These are phyloP conservation scores for Colletotrichum chrysophilum DNA, from an alignment of 2,329 filamentous ascomycete genomes.

Conservation along the genomic window DNA sequence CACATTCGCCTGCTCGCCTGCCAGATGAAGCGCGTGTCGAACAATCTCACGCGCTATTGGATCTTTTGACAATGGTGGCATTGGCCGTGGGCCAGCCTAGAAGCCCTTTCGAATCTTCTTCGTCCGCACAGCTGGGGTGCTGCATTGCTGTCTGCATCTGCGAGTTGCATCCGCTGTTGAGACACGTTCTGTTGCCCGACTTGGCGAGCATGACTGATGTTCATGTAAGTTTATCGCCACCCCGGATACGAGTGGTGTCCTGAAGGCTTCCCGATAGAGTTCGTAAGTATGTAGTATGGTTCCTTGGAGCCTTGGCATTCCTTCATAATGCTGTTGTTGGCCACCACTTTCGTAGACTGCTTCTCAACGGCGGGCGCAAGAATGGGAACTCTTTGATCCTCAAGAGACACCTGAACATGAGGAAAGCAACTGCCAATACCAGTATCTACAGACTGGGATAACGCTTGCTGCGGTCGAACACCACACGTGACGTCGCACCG, in stretches of 20 bases:
- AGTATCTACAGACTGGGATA: not conserved
- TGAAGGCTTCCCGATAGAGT: not conserved
- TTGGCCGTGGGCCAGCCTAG: not conserved
- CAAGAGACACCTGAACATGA: not conserved
- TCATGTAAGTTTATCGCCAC: not conserved
- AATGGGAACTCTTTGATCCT: not conserved
- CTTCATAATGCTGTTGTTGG: not conserved
- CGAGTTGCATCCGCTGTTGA: not conserved
- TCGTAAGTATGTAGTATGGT: not conserved
- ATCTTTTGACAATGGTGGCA: not conserved
- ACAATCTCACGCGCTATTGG: not conserved
- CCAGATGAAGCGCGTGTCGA: not conserved
- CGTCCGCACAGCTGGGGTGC: not conserved
- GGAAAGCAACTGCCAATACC: not conserved
- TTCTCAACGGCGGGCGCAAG: not conserved
- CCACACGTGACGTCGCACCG: not conserved
- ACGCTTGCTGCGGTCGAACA: not conserved
- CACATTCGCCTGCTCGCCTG: not conserved
- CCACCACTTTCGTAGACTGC: not conserved
- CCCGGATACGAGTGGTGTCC: not conserved
- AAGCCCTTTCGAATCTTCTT: not conserved
- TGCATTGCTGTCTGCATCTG: not conserved
- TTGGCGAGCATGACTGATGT: not conserved
- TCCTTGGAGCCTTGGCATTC: not conserved
- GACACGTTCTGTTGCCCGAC: not conserved